phyloP scores from a whole-genome alignment of 2,329 filamentous ascomycete genomes.

The Thielaviopsis musarum region DNA sequence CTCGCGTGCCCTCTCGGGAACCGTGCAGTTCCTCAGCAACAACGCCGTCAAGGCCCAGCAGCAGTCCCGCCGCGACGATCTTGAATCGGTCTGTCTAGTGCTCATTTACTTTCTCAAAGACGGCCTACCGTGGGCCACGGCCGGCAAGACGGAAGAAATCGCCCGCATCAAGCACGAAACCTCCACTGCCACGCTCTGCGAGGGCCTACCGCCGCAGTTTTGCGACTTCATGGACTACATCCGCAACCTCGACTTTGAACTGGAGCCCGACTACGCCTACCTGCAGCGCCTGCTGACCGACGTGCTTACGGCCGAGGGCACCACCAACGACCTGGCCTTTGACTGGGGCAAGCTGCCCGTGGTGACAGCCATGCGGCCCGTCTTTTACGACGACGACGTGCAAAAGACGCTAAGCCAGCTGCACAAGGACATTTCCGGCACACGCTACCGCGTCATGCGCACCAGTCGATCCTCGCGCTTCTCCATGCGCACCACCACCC shows the following conservation, averaged over 20 bases:
- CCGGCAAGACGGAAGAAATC: conserved; percentile 4
- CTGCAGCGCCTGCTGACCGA: conserved; percentile 6
- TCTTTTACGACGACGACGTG: conserved; percentile 3
- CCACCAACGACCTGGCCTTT: conserved; percentile 5
- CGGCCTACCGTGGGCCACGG: conserved; percentile 9
- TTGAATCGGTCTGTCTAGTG: conserved; percentile 6
- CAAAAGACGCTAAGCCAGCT: conserved; percentile 2
- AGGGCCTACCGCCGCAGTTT: conserved; percentile 7
- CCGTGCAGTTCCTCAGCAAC: conserved; percentile 10
- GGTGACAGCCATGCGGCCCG: conserved; percentile 2
- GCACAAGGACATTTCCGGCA: conserved; percentile 3
- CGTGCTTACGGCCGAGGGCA: conserved; percentile 1
- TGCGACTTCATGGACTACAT: conserved; percentile 7
- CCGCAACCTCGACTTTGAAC: conserved; percentile 5
- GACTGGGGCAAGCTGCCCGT: conserved; percentile 7
- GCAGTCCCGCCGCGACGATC: conserved; percentile 9
- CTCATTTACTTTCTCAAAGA: conserved; percentile 7
- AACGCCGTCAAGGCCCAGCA: conserved; percentile 7
- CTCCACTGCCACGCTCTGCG: conserved; percentile 2
- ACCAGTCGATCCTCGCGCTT: background rate
- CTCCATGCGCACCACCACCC: background rate
- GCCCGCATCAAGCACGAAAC: conserved; percentile 7
- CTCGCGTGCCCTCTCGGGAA: conserved; percentile 6
- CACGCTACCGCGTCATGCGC: conserved; percentile 7
- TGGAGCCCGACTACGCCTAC: conserved; percentile 8